Evolutionary conservation across 2,329 filamentous ascomycete genomes (phyloP).

Genomic region (Phoma sp.): DNA sequence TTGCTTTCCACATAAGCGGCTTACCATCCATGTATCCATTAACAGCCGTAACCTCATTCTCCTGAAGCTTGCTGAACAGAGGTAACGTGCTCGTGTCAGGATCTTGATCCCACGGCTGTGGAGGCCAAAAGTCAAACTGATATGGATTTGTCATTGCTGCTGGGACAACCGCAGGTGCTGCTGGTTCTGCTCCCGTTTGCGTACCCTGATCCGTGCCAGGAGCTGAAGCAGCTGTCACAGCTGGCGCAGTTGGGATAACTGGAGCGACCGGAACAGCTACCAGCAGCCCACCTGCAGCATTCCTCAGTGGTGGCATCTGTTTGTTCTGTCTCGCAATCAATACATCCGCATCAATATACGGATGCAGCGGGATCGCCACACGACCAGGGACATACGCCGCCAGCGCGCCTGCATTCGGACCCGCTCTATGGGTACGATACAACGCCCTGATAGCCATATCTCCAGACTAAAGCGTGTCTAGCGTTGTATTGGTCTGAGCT

Average conservation of each 20-base stretch:
- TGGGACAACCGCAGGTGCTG: not conserved
- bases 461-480: not conserved
- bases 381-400: not conserved
- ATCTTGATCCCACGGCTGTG: not conserved
- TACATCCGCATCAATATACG: not conserved
- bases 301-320: not conserved
- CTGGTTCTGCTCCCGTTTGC: not conserved
- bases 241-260: not conserved
- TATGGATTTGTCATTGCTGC: not conserved
- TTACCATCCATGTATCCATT: not conserved
- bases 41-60: not conserved
- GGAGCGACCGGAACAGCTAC: not conserved
- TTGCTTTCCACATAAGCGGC: not conserved
- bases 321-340: not conserved
- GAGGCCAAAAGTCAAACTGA: not conserved
- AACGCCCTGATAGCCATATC: not conserved
- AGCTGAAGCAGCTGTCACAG: not conserved
- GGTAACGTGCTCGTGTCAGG: not conserved
- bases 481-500: not conserved
- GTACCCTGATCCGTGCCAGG: not conserved
- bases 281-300: not conserved
- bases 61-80: not conserved
- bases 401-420: not conserved
- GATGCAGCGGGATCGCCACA: not conserved
- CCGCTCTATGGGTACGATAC: not conserved